Conservation (phyloP, 2,329 filamentous ascomycete species). For the Alternaria brassicicola region DNA sequence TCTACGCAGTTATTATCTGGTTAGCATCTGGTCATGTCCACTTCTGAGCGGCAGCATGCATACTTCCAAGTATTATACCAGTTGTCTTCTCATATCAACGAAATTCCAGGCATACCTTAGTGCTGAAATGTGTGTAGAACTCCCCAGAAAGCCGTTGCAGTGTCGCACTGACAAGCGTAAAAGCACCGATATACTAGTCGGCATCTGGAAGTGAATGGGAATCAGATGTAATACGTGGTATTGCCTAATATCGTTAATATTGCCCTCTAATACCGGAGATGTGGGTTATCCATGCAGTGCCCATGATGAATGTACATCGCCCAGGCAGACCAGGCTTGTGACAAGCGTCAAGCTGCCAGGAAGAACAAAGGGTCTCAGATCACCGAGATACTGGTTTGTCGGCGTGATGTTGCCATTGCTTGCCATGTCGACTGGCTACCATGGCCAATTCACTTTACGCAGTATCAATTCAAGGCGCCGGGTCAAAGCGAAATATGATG, state of each 20-base stretch:
- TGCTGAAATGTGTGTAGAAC: conserved; percentile 25
- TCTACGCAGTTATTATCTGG: conserved; percentile 26
- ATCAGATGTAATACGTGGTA: conserved; percentile 32
- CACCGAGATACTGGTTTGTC: conserved; percentile 12
- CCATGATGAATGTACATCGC: conserved; percentile 36
- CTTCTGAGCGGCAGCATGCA: not conserved
- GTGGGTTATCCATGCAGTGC: conserved; percentile 26
- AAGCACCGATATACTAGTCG: conserved; percentile 35
- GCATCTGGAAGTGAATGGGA: conserved; percentile 35
- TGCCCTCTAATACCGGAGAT: not conserved
- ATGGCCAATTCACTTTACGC: not conserved
- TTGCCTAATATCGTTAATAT: conserved; percentile 22
- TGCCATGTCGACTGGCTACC: not conserved
- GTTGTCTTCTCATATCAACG: rapidly evolving
- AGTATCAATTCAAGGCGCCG: not conserved
- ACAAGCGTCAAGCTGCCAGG: conserved; percentile 27
- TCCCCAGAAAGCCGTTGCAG: conserved; percentile 36
- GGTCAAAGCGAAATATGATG: not conserved
- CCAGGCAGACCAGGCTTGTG: conserved; percentile 30
- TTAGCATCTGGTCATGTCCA: not conserved
- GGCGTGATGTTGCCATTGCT: not conserved
- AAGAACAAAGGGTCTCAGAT: conserved; percentile 18
- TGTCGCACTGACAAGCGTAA: conserved; percentile 26
- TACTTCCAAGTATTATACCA: conserved; percentile 24
- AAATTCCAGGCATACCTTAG: conserved; percentile 9